phyloP scores from a whole-genome alignment of 129 eudicot species.

The Rutidosis leptorrhynchoides region DNA sequence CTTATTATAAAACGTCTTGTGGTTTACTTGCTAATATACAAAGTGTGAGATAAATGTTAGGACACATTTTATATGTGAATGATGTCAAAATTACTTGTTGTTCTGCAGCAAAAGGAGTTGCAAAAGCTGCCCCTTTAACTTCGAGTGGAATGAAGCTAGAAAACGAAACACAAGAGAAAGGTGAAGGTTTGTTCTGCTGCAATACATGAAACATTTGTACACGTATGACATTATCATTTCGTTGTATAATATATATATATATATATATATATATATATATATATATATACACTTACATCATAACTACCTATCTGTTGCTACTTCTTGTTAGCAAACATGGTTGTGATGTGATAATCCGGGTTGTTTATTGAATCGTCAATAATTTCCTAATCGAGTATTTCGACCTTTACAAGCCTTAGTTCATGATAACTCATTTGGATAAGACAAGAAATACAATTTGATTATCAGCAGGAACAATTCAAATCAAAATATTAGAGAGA shows the following conservation, averaged over 20 bases:
- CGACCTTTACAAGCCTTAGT: no score
- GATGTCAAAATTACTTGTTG: neutral
- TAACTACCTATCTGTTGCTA: neutral
- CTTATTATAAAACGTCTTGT: neutral
- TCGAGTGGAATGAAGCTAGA: conserved; percentile 41
- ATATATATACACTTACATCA: neutral
- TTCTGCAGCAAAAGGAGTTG: conserved; percentile 47
- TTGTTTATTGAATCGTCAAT: no score
- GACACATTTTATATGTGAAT: neutral
- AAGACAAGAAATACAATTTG: no score
- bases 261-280: neutral
- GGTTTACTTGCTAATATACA: neutral
- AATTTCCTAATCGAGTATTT: no score
- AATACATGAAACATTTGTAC: conserved; percentile 27
- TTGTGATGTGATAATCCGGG: no score
- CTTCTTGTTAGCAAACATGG: no score
- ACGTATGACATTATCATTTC: neutral
- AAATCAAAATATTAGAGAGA: no score
- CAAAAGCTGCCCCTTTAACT: conserved; percentile 27
- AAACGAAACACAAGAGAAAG: conserved; percentile 22
- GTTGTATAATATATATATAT: neutral
- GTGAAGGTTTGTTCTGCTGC: conserved; percentile 41
- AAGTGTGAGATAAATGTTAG: neutral
- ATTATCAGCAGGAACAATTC: no score
- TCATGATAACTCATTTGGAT: no score